A percentile compares a stretch with the other conserved stretches of the same genome.
These are phyloP conservation scores for Yamadazyma atlantica DNA, from an alignment of 1,139 yeast genomes.

Conservation along the genomic window DNA sequence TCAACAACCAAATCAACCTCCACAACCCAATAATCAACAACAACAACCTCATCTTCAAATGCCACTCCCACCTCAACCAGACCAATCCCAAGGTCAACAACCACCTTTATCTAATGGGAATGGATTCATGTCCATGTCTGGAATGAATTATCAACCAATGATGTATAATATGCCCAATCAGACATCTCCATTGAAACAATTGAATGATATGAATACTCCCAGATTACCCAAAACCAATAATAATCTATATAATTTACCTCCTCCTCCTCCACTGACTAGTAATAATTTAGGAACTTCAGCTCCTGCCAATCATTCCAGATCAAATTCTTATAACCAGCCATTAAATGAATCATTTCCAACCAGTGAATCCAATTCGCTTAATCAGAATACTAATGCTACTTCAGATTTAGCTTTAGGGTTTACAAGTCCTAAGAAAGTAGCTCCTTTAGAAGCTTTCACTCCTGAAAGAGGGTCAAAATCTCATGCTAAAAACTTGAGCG, in stretches of 20 bases:
- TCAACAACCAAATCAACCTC: conserved; percentile 16
- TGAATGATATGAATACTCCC: conserved; percentile 29
- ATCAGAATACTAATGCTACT: conserved; percentile 19
- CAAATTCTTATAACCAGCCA: conserved; percentile 27
- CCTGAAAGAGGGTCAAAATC: conserved; percentile 70
- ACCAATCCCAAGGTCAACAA: conserved; percentile 7
- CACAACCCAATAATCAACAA: conserved; percentile 2
- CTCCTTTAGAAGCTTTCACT: conserved; percentile 76
- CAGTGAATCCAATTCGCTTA: conserved; percentile 6
- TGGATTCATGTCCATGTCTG: conserved; percentile 5
- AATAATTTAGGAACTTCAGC: conserved; percentile 14
- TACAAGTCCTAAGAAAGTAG: conserved; percentile 55
- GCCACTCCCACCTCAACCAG: conserved; percentile 17
- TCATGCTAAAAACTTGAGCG: conserved; percentile 17
- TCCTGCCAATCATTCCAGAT: conserved; percentile 23
- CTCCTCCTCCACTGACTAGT: conserved; percentile 29
- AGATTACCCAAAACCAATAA: conserved; percentile 36
- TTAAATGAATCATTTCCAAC: conserved; percentile 14
- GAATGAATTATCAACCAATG: conserved; percentile 11
- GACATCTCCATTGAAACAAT: conserved; percentile 34
- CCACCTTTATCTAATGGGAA: conserved; percentile 3
- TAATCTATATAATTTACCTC: conserved; percentile 35
- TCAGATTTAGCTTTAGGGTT: conserved; percentile 40
- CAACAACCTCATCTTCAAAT: conserved; percentile 17
- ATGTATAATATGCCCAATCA: conserved; percentile 16